Conservation (phyloP, 2,329 filamentous ascomycete species). For the Aspergillus awamori region DNA sequence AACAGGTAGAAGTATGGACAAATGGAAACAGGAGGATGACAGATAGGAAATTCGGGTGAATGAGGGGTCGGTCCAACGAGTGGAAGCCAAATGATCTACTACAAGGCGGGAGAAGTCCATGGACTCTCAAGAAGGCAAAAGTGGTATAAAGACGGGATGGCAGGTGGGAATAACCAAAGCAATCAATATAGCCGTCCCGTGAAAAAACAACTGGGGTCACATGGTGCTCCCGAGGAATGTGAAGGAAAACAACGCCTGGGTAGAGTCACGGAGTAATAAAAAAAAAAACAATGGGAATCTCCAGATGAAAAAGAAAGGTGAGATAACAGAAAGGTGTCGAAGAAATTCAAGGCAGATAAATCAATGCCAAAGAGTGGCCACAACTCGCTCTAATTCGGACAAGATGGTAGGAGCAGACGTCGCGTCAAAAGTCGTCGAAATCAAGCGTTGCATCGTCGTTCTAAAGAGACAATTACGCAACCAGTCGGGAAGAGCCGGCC, state of each 20-base stretch:
- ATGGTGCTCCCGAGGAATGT: slow-evolving; percentile 17
- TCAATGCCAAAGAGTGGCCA: slow-evolving; percentile 23
- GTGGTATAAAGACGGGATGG: slow-evolving; percentile 20
- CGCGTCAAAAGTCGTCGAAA: slow-evolving; percentile 36
- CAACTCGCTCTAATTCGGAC: slow-evolving; percentile 28
- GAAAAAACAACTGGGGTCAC: slow-evolving; percentile 1
- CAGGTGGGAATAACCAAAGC: slow-evolving; percentile 12
- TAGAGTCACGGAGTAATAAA: slow-evolving; percentile 16
- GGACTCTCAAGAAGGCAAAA: slow-evolving; percentile 15
- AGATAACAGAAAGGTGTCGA: slow-evolving; percentile 16
- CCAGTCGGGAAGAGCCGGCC: slow-evolving; percentile 35
- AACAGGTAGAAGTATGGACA: slow-evolving; percentile 32
- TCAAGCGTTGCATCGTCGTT: slow-evolving; percentile 37
- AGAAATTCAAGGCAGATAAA: slow-evolving; percentile 16
- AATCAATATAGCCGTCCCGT: slow-evolving; percentile 7
- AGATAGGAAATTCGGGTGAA: slow-evolving; percentile 23
- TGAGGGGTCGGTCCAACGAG: slow-evolving; percentile 20
- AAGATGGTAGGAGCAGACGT: slow-evolving; percentile 31
- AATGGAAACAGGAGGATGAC: slow-evolving; percentile 26
- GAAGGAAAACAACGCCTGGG: slow-evolving; percentile 15
- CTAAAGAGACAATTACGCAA: slow-evolving; percentile 33
- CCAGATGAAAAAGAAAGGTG: slow-evolving; percentile 18
- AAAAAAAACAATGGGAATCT: slow-evolving; percentile 22
- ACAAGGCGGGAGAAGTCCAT: slow-evolving; percentile 12
- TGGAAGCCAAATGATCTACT: slow-evolving; percentile 20